Evolutionary conservation across 1,284 basidiomycete species (phyloP).

Genomic region (Ustilago loliicola): DNA sequence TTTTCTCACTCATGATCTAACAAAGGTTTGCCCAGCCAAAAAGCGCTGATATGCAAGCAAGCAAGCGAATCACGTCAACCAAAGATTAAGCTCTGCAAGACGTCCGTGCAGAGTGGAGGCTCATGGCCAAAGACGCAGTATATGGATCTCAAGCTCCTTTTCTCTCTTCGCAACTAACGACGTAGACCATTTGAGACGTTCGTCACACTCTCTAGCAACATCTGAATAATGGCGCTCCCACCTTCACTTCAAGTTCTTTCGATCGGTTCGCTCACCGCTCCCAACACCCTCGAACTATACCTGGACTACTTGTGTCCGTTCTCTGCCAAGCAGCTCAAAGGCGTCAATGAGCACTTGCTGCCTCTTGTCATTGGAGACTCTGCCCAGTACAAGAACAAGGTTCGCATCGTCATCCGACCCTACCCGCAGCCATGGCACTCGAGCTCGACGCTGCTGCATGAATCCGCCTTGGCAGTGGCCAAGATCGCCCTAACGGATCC

Average conservation of each 20-base stretch:
- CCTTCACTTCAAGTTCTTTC: conserved; percentile 81
- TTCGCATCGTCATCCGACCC: conserved; percentile 82
- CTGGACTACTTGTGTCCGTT: conserved; percentile 75
- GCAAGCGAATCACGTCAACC: conserved; percentile 33
- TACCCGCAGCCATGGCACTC: conserved; percentile 79
- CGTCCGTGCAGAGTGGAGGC: conserved; percentile 34
- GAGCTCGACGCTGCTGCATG: conserved; percentile 80
- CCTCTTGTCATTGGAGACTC: conserved; percentile 65
- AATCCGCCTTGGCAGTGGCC: conserved; percentile 82
- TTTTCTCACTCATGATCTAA: background rate
- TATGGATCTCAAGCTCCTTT: background rate
- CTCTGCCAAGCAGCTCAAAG: conserved; percentile 72
- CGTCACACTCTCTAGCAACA: background rate
- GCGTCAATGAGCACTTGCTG: conserved; percentile 70
- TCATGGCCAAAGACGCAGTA: background rate
- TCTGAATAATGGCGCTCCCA: conserved; percentile 81
- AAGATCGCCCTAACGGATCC: conserved; percentile 72
- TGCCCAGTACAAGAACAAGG: conserved; percentile 77
- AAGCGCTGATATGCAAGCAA: conserved; percentile 7
- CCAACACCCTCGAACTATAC: conserved; percentile 87
- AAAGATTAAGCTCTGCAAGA: background rate
- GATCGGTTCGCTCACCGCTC: conserved; percentile 78
- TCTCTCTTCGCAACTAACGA: background rate
- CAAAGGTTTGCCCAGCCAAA: background rate
- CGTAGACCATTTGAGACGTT: background rate